A percentile compares a stretch with the other conserved stretches of the same genome.
Conservation (phyloP, 495 filamentous ascomycete genomes). For the Penicillium bialowiezense region DNA sequence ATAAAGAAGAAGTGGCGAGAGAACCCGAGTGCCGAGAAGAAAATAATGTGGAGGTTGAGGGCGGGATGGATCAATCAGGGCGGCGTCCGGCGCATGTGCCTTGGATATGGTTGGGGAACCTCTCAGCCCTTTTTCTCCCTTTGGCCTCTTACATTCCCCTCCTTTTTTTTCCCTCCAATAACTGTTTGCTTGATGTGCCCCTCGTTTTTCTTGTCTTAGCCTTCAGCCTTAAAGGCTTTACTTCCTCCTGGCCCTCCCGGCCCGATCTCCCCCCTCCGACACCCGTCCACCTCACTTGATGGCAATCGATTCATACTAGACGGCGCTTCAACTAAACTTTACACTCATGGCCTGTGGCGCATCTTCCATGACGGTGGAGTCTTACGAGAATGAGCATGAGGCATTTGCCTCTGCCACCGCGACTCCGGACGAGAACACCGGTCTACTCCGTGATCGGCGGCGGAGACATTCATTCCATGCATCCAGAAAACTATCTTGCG, state of each 20-base stretch:
- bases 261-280: background rate
- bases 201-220: slow-evolving; percentile 3
- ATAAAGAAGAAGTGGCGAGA: slow-evolving; percentile 1
- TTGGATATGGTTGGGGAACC: slow-evolving; percentile 23
- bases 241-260: background rate
- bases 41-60: slow-evolving; percentile 3
- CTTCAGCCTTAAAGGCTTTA: background rate
- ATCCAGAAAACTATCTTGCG: slow-evolving; percentile 58
- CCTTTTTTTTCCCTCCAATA: slow-evolving; percentile 4
- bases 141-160: slow-evolving; percentile 8
- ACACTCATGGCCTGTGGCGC: slow-evolving; percentile 45
- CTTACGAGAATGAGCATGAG: slow-evolving; percentile 29
- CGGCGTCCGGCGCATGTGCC: slow-evolving; percentile 15
- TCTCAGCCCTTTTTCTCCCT: slow-evolving; percentile 6
- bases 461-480: slow-evolving; percentile 66
- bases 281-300: background rate
- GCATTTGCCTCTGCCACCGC: slow-evolving; percentile 27
- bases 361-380: slow-evolving; percentile 45
- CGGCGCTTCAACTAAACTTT: slow-evolving; percentile 7
- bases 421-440: slow-evolving; percentile 35
- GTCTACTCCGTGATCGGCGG: slow-evolving; percentile 43
- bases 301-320: slow-evolving; percentile 2
- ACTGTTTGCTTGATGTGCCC: slow-evolving; percentile 3
- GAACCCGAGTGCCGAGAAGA: slow-evolving; percentile 1
- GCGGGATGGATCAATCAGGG: slow-evolving; percentile 17